Conservation (phyloP, 2,329 filamentous ascomycete species). For the Claviceps pazoutovae region DNA sequence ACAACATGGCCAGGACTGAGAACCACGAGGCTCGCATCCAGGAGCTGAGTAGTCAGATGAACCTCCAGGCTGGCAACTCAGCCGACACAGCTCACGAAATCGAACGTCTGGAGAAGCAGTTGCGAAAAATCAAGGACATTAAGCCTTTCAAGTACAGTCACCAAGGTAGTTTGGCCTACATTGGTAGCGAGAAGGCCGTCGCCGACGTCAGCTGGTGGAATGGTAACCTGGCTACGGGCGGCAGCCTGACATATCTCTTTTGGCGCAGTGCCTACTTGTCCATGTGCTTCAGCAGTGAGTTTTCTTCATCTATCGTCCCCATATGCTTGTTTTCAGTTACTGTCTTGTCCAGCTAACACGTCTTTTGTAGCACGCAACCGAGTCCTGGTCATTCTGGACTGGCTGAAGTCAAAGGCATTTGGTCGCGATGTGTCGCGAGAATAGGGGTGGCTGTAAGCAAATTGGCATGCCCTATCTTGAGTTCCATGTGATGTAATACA, state of each 20-base stretch:
- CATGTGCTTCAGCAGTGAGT: constrained; percentile 99
- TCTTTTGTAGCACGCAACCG: constrained; percentile 64
- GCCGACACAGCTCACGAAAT: constrained; percentile 61
- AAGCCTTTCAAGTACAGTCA: constrained; percentile 98
- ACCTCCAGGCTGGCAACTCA: constrained; percentile 49
- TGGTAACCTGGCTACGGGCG: constrained; percentile 87
- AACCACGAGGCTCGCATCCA: constrained; percentile 63
- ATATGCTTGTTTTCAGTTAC: not conserved
- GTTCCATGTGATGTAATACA: not conserved
- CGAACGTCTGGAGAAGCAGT: constrained; percentile 70
- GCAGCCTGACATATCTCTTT: constrained; percentile 92
- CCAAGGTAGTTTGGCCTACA: constrained; percentile 93
- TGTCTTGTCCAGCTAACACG: constrained; percentile 7
- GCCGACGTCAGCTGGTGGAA: constrained; percentile 96
- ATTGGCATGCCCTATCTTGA: not conserved
- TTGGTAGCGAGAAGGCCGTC: constrained; percentile 94
- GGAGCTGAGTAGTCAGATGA: constrained; percentile 49
- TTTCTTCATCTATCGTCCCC: not conserved
- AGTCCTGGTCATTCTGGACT: constrained; percentile 83
- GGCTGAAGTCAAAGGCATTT: constrained; percentile 93
- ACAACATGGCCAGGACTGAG: constrained; percentile 96
- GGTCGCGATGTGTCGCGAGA: constrained; percentile 87
- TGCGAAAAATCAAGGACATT: constrained; percentile 82
- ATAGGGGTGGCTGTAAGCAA: constrained; percentile 25
- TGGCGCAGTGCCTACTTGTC: constrained; percentile 96